Base-by-base conservation (phyloP, 768 basidiomycete species). In the Bullera alba region DNA sequence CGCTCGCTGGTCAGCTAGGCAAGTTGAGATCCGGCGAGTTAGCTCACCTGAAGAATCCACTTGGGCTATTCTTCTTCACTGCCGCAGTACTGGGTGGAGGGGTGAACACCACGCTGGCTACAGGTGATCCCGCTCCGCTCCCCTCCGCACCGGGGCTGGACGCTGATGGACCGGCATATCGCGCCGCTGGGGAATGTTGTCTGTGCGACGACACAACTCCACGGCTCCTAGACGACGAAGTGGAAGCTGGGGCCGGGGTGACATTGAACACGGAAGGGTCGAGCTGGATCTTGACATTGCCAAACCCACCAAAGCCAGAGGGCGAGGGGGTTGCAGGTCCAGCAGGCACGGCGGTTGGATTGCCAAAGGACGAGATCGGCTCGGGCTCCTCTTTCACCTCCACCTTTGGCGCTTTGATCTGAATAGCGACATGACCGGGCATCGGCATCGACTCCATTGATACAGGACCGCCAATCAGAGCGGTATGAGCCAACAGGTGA, bases 41-140 rank as follows among this genome's bases (percentile, higher is more conserved):
- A 15, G 32, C 57, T 51, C 28, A 58, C 57, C 57, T 58, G 38
- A 59, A 59, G 44, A 59, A 59, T 19, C 54, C 58, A 16, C 43
- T 41, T 21, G 58, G 54, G 21, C 42, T 37, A 27, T 22, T 17
- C 23, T 48, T 39, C 21, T 25, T 42, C 16, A 26, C 28, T 34
- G 27, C 49, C 21, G 36, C 37, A 5, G 48, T 4, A 15, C n/a
- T 15, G 19, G 49, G 29, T 4, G 39, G 30, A 34, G 39, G 29
- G 23, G 16, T 43, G 29, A 50, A 50, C 15, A 21, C 27, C 17
- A 36, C 17, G 10, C 41, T 10, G 10, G 32, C 8, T 34, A 34
- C 32, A 7, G 37, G 37, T 39, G 37, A 39, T n/a, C n/a, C n/a
- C 10, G 37, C 22, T 21, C 10, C 8, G 32, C 32, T 34, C 8